Evolutionary conservation across 2,329 filamentous ascomycete species (phyloP).

Genomic region (Xylariaceae sp.): DNA sequence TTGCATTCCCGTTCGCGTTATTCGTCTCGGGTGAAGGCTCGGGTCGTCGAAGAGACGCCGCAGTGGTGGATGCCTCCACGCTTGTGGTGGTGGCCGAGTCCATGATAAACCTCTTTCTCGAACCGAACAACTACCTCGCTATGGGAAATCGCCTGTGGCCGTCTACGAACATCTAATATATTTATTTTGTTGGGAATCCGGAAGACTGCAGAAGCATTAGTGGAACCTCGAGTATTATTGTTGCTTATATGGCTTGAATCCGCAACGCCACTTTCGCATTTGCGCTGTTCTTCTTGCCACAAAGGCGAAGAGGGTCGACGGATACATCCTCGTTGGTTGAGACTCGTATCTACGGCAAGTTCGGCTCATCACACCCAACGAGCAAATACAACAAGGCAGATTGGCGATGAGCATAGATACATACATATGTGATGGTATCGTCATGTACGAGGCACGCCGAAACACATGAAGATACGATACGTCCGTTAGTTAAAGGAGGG

Average conservation of each 20-base stretch:
- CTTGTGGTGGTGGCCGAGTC: conserved; percentile 46
- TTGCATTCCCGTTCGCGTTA: conserved; percentile 7
- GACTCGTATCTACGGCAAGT: conserved; percentile 5
- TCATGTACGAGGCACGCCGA: neutral
- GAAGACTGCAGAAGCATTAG: conserved; percentile 9
- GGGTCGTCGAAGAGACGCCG: conserved; percentile 28
- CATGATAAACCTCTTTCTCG: conserved; percentile 35
- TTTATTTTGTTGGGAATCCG: neutral
- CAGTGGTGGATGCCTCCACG: conserved; percentile 32
- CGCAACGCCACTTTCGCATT: conserved; percentile 11
- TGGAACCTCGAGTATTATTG: neutral
- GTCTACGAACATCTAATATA: conserved; percentile 2
- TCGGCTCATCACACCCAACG: conserved; percentile 1
- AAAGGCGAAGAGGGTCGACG: conserved; percentile 1
- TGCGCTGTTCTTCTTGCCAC: conserved; percentile 6
- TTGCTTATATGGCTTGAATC: conserved; percentile 1
- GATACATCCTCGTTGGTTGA: neutral
- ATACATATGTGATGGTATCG: neutral
- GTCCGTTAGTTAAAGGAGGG: conserved; percentile 12
- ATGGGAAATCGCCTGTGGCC: neutral
- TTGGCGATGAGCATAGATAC: neutral
- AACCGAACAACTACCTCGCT: conserved; percentile 9
- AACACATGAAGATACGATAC: neutral
- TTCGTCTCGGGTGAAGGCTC: conserved; percentile 13
- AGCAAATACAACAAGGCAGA: neutral